These are phyloP conservation scores for Bryopsis sp. DNA, from an alignment of 139 green algal species.

Conservation along the genomic window DNA sequence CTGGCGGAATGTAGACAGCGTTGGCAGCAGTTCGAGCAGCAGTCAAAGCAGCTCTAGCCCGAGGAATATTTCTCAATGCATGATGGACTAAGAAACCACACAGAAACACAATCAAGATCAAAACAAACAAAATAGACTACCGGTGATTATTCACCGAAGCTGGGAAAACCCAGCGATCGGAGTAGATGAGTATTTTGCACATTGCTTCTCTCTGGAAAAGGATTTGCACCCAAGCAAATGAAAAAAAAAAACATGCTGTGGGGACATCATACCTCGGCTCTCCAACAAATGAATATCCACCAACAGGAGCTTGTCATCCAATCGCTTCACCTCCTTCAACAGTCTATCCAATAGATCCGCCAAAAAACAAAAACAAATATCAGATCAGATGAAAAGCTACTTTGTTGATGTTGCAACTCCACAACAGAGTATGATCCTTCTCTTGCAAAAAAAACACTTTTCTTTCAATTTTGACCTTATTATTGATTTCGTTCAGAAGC, in stretches of 20 bases:
- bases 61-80: constrained; percentile 83
- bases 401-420: constrained; percentile 1
- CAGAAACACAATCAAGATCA: too few relatives aligned
- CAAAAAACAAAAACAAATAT: background rate
- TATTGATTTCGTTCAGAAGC: too few relatives aligned
- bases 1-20: constrained; percentile 91
- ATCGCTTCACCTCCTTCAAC: constrained; percentile 88
- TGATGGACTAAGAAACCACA: too few relatives aligned
- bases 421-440: background rate
- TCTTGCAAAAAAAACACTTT: too few relatives aligned
- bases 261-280: constrained; percentile 41
- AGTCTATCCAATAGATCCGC: constrained; percentile 33
- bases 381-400: background rate
- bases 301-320: constrained; percentile 98
- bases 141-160: too few relatives aligned
- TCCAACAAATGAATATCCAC: constrained; percentile 98
- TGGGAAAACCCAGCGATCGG: too few relatives aligned
- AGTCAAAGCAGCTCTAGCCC: constrained; percentile 87
- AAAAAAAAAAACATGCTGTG: too few relatives aligned
- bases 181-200: too few relatives aligned
- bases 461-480: too few relatives aligned
- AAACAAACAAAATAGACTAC: too few relatives aligned
- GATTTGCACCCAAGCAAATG: background rate
- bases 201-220: too few relatives aligned
- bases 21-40: constrained; percentile 91